Percentiles rank a stretch among this genome's conserved stretches.
Conservation (phyloP, 208 protist species). For the Acanthamoeba lenticulata region DNA sequence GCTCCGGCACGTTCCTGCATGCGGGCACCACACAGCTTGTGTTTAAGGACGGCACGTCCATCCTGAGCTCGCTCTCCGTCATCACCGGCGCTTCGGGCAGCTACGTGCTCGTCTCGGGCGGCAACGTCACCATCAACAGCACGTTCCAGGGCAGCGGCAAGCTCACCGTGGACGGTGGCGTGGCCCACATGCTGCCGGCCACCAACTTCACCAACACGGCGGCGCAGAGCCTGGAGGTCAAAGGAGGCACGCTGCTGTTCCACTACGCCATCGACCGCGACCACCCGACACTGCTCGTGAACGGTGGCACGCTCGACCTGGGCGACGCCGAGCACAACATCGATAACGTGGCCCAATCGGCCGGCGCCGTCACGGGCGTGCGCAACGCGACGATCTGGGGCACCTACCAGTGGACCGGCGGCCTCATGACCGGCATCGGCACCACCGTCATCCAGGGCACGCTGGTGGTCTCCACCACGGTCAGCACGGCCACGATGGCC, state of each 20-base stretch:
- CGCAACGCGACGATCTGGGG: constrained; percentile 24
- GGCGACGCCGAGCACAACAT: constrained; percentile 32
- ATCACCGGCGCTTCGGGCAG: background rate
- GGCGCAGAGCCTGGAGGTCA: background rate
- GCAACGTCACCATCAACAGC: constrained; percentile 16
- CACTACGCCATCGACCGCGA: constrained; percentile 27
- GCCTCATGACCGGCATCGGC: constrained; percentile 17
- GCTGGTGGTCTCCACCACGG: constrained; percentile 7
- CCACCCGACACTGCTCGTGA: background rate
- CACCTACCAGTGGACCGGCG: constrained; percentile 36
- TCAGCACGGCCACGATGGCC: background rate
- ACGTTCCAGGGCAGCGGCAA: background rate
- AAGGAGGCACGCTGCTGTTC: background rate
- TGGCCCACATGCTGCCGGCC: constrained; percentile 1
- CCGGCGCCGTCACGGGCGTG: constrained; percentile 3
- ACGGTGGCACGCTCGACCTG: constrained; percentile 51
- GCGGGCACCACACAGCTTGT: background rate
- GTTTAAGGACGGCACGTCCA: background rate
- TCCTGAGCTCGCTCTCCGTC: background rate
- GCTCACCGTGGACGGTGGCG: background rate
- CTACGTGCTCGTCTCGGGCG: background rate
- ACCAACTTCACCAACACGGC: constrained; percentile 14
- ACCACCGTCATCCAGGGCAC: constrained; percentile 33
- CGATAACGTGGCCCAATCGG: background rate
- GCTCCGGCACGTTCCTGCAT: constrained; percentile 39